Percentiles rank a stretch among this genome's conserved stretches.
phyloP scores from a whole-genome alignment of 2,329 filamentous ascomycete genomes.

The Madurella mycetomatis region DNA sequence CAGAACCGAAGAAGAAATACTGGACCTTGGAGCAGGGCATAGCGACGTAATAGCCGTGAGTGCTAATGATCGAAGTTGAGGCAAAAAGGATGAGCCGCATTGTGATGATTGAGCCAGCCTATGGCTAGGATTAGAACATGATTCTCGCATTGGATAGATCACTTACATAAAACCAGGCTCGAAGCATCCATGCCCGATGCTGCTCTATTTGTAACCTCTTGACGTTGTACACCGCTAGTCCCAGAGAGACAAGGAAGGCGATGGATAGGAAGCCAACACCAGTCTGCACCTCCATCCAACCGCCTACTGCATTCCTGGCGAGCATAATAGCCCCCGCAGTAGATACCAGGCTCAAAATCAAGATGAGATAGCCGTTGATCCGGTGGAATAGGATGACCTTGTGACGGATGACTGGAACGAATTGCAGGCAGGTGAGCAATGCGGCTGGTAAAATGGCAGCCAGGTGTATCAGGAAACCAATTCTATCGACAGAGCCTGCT shows the following conservation, averaged over 20 bases:
- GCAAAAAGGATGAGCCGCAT: slow-evolving; percentile 45
- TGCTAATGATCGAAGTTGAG: slow-evolving; percentile 36
- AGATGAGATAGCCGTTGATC: slow-evolving; percentile 54
- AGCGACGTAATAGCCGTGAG: slow-evolving; percentile 26
- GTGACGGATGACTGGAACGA: slow-evolving; percentile 44
- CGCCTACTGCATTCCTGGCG: slow-evolving; percentile 48
- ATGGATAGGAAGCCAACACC: slow-evolving; percentile 41
- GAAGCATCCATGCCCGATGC: slow-evolving; percentile 61
- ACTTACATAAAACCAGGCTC: slow-evolving; percentile 47
- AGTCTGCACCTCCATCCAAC: slow-evolving; percentile 46
- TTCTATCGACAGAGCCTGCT: slow-evolving; percentile 24
- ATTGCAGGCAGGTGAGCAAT: slow-evolving; percentile 44
- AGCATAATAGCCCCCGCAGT: slow-evolving; percentile 52
- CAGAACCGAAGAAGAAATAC: slow-evolving; percentile 30
- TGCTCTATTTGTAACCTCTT: slow-evolving; percentile 58
- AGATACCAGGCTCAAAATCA: slow-evolving; percentile 43
- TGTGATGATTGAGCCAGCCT: slow-evolving; percentile 51
- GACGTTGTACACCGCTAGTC: slow-evolving; percentile 52
- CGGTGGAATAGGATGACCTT: slow-evolving; percentile 52
- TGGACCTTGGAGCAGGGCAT: slow-evolving; percentile 47
- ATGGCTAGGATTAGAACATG: neutral
- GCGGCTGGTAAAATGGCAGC: slow-evolving; percentile 41
- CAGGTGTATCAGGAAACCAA: slow-evolving; percentile 45
- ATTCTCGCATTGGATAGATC: neutral
- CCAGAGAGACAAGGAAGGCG: slow-evolving; percentile 40